Conservation (phyloP, 768 basidiomycete species). For the Tricholomella constricta region DNA sequence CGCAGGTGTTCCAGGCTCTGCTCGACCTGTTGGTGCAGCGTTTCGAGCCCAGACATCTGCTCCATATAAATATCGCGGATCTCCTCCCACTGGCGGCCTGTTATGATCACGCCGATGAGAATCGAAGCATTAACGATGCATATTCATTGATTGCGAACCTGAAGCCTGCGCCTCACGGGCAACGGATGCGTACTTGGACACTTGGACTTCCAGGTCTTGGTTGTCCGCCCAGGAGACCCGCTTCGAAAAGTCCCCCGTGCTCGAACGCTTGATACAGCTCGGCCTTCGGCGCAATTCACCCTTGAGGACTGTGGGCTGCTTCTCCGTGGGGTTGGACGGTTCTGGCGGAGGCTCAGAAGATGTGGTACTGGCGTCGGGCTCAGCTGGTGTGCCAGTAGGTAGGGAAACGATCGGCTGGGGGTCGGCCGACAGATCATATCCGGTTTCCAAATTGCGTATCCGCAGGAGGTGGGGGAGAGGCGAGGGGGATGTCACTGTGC, state of each 20-base stretch:
- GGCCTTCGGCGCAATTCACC: conserved; percentile 47
- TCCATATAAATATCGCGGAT: conserved; percentile 58
- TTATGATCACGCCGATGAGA: conserved; percentile 3
- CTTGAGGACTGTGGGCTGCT: conserved; percentile 11
- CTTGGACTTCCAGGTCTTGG: conserved; percentile 57
- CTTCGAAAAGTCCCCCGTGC: conserved; percentile 59
- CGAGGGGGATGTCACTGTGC: conserved; percentile 36
- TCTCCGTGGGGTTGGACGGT: neutral
- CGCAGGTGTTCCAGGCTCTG: conserved; percentile 44
- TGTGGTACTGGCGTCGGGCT: neutral
- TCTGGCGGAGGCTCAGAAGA: neutral
- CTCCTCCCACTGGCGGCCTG: conserved; percentile 63
- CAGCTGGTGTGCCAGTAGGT: neutral
- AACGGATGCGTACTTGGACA: conserved; percentile 47
- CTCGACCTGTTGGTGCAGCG: conserved; percentile 55
- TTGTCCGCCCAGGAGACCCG: conserved; percentile 79
- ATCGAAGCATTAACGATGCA: neutral
- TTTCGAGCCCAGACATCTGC: conserved; percentile 61
- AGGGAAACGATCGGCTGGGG: conserved; percentile 20
- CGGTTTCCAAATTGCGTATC: conserved; percentile 20
- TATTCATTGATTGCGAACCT: conserved; percentile 25
- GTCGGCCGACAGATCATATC: conserved; percentile 23
- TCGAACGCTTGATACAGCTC: conserved; percentile 66
- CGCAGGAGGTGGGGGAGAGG: conserved; percentile 44
- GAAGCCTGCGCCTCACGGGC: conserved; percentile 41